Percentiles rank a stretch among this genome's conserved stretches.
phyloP scores from a whole-genome alignment of 1,284 basidiomycete genomes.

The Trametes hirsuta region DNA sequence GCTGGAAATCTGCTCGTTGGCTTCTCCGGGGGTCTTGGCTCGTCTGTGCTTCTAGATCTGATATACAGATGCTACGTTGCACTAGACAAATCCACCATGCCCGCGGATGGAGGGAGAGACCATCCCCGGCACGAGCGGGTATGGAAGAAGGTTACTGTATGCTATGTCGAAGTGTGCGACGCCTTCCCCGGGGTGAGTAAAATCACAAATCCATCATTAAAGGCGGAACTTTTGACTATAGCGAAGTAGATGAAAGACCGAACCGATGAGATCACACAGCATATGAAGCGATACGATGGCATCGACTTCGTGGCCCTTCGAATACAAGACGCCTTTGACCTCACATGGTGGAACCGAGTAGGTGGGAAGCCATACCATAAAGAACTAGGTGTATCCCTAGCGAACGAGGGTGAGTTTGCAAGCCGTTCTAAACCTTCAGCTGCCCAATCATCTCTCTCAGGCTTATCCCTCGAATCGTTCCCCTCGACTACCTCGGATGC shows the following conservation, averaged over 20 bases:
- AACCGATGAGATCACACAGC: conserved; percentile 50
- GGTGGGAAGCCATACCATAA: conserved; percentile 35
- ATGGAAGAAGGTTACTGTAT: conserved; percentile 64
- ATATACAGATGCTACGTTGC: conserved; percentile 64
- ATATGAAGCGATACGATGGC: conserved; percentile 50
- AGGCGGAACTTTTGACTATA: conserved; percentile 1
- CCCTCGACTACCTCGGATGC: conserved; percentile 39
- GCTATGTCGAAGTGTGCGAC: conserved; percentile 70
- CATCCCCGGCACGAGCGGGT: conserved; percentile 67
- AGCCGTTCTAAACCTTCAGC: not conserved
- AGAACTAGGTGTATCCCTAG: conserved; percentile 47
- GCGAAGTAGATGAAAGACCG: conserved; percentile 54
- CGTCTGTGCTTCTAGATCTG: conserved; percentile 72
- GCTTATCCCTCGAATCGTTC: conserved; percentile 28
- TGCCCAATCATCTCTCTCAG: conserved; percentile 26
- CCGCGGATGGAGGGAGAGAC: conserved; percentile 56
- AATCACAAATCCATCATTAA: not conserved
- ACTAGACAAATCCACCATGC: conserved; percentile 32
- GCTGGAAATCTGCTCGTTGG: conserved; percentile 68
- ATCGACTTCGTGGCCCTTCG: conserved; percentile 64
- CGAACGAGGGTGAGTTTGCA: conserved; percentile 52
- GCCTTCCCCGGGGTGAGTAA: conserved; percentile 62
- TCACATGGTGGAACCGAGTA: conserved; percentile 62
- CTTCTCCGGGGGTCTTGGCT: conserved; percentile 76
- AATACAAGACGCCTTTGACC: conserved; percentile 74